Base-by-base conservation (phyloP, 106 monocot genomes). In the Dendrobium nobile region DNA sequence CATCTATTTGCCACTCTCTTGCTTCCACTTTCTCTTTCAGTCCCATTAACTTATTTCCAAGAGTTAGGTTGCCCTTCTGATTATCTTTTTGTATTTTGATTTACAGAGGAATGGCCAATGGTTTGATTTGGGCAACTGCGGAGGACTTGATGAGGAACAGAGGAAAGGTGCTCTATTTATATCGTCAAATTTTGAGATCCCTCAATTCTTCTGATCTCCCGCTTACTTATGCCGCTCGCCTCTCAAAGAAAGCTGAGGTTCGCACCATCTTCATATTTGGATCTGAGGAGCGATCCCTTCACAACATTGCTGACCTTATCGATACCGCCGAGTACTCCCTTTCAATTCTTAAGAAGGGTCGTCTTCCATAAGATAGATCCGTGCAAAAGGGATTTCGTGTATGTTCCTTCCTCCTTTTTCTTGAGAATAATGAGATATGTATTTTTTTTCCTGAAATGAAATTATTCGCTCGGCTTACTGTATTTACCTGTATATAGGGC, bases 241-340 rank as follows among this genome's bases (percentile, higher is more conserved):
- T 94, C 19, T 86, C 87, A 2, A 96, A 88, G 86, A 96, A 94
- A 72, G 92, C 89, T 0, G 92, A 92, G 88, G 92, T 78, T 3
- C 86, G 87, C 18, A 65, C 87, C 54, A 92, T 96, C 79, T 96
- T 96, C 89, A 37, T 92, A 10, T 88, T 90, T 24, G 92, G 85
- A 27, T 78, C 89, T n/a, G 89, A 90, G 79, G 93, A 96, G 85
- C 64, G 88, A 7, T 96, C 96, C n/a, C 78, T 88, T n/a, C 92
- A 92, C 89, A 96, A 96, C 84, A 96, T 94, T 47, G 85, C 90
- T 16, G 94, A 96, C 37, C 92, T 94, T 77, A 58, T 96, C n/a
- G 86, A 92, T 80, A 78, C 92, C 7, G 92, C 92, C 41, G 79
- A 82, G 58, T 41, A 96, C 89, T 86, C 93, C n/a, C 81, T 96